Base-by-base conservation (phyloP, 2,329 filamentous ascomycete species). In the Paecilomyces sp. region DNA sequence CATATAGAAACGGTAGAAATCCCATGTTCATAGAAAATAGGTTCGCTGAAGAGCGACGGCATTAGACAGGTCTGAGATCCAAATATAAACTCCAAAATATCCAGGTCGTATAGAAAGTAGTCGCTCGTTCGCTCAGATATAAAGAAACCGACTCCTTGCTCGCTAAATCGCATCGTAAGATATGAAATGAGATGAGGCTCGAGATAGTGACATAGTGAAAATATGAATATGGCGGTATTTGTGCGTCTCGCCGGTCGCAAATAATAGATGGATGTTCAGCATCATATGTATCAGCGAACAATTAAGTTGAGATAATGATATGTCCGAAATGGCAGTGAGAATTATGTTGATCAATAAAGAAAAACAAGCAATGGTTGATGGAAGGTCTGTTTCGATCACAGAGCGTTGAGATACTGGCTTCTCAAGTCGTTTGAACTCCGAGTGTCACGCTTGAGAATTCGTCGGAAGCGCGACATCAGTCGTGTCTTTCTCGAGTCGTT, bases 381-480 rank as follows among this genome's bases (percentile, higher is more conserved):
- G 7, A 47, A 11, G 18, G 3, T 9, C n/a, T 15, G 41, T 18
- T 22, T 18, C 41, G n/a, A 18, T 47, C 15, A 47, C 18, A 18
- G 41, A 47, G 4, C n/a, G n/a, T 47, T 47, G 41, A 47, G 41
- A 47, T 47, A 47, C n/a, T 11, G 41, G 3, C 22, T 53, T 30
- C 51, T 53, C 51, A 53, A 11, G 11, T 53, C 51, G 5, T 22
- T 15, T 25, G 28, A 8, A 30, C 51, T 53, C 24, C 12, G 51
- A 11, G 51, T 70, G n/a, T 74, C 70, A 36, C 71, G 69, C 57
- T 65, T 68, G 51, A 74, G 69, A 13, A 74, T 60, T 57, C 69
- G 67, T 31, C 72, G 69, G 25, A 74, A 64, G 62, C 66, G 68
- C 25, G 69, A 72, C 55, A 73, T 71, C 52, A 74, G 66, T 55